Percentiles rank a stretch among this genome's conserved stretches.
Conservation (phyloP, 2,329 filamentous ascomycete species). For the Diaporthe amygdali region DNA sequence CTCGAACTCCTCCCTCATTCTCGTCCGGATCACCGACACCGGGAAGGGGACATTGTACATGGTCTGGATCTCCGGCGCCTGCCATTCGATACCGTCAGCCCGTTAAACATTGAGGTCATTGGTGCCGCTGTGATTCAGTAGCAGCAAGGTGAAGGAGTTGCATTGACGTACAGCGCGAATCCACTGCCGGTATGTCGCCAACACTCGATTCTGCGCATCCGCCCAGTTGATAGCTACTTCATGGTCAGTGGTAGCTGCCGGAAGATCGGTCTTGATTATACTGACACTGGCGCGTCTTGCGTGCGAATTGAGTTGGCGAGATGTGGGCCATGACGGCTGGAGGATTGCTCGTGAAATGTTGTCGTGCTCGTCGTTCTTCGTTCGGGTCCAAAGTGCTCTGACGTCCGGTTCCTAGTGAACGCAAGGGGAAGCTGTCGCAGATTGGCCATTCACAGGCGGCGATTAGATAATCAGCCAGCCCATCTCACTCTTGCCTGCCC, state of each 20-base stretch:
- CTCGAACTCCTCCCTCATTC: slow-evolving; percentile 97
- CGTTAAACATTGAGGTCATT: neutral
- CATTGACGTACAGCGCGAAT: slow-evolving; percentile 81
- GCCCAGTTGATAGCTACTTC: slow-evolving; percentile 80
- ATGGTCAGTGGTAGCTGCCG: slow-evolving; percentile 40
- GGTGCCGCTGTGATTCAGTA: neutral
- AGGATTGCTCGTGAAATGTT: slow-evolving; percentile 40
- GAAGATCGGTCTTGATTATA: slow-evolving; percentile 26
- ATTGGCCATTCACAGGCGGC: slow-evolving; percentile 27
- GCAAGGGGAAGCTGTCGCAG: slow-evolving; percentile 8
- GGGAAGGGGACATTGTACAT: slow-evolving; percentile 96
- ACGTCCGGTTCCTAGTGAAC: slow-evolving; percentile 10
- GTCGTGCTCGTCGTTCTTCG: slow-evolving; percentile 36
- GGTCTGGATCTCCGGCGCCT: slow-evolving; percentile 96
- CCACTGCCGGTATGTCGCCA: slow-evolving; percentile 94
- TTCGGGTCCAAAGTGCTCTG: slow-evolving; percentile 22
- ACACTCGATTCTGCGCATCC: slow-evolving; percentile 86
- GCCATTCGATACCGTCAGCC: slow-evolving; percentile 25
- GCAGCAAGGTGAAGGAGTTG: slow-evolving; percentile 5
- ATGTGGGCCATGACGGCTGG: slow-evolving; percentile 73
- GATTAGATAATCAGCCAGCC: slow-evolving; percentile 15
- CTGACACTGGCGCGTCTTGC: slow-evolving; percentile 79
- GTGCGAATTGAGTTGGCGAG: slow-evolving; percentile 90
- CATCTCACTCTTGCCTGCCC: neutral
- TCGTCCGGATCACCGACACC: slow-evolving; percentile 85